Evolutionary conservation across 139 green algal genomes (phyloP).

Genomic region (Tetraselmis striata): DNA sequence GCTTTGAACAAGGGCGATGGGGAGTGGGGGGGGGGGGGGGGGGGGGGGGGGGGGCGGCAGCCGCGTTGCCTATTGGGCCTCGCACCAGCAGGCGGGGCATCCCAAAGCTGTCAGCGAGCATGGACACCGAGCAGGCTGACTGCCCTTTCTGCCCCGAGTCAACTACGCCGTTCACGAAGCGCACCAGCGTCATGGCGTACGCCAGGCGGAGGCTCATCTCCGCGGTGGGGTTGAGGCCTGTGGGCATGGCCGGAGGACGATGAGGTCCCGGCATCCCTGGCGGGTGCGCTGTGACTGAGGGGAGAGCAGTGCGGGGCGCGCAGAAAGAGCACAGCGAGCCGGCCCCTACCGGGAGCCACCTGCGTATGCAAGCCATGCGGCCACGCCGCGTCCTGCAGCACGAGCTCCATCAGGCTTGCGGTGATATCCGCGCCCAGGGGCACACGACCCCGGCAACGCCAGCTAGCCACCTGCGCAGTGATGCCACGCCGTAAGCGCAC

Average conservation of each 20-base stretch:
- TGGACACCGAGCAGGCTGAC: conserved; percentile 57
- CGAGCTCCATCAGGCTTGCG: conserved; percentile 42
- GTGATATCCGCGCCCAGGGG: conserved; percentile 60
- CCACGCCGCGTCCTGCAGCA: background rate
- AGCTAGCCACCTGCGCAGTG: conserved; percentile 41
- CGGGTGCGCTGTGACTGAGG: too few relatives aligned
- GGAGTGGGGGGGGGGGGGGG: too few relatives aligned
- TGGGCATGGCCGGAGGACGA: too few relatives aligned
- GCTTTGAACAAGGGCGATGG: too few relatives aligned
- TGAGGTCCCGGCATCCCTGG: too few relatives aligned
- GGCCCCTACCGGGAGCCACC: background rate
- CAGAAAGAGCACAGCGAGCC: too few relatives aligned
- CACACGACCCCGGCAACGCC: conserved; percentile 53
- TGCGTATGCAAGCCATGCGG: background rate
- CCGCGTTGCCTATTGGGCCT: too few relatives aligned
- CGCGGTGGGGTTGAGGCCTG: background rate
- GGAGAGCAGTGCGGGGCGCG: too few relatives aligned
- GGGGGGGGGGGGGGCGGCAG: too few relatives aligned
- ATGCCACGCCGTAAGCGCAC: background rate
- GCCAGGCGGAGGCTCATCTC: conserved; percentile 39
- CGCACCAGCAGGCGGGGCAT: conserved; percentile 56
- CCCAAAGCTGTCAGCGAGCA: conserved; percentile 43
- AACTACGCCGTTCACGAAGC: conserved; percentile 73
- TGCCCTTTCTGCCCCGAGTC: conserved; percentile 66
- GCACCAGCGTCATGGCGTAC: conserved; percentile 45